These are phyloP conservation scores for Malassezia cuniculi DNA, from an alignment of 1,284 basidiomycete genomes.

Conservation along the genomic window DNA sequence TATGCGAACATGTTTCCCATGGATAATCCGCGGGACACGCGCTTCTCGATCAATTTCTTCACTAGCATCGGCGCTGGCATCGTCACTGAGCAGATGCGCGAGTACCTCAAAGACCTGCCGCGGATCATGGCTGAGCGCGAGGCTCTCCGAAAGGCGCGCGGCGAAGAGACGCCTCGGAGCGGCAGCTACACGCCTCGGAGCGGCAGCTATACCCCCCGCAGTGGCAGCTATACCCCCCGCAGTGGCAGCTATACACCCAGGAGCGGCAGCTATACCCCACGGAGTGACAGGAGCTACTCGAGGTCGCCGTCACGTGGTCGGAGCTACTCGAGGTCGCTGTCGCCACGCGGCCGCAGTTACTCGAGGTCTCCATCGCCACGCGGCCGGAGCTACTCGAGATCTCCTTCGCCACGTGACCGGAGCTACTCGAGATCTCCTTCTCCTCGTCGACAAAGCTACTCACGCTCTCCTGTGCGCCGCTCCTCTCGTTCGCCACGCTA, in stretches of 20 bases:
- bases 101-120: slow-evolving; percentile 87
- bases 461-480: slow-evolving; percentile 15
- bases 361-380: slow-evolving; percentile 5
- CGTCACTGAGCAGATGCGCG: slow-evolving; percentile 89
- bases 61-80: slow-evolving; percentile 82
- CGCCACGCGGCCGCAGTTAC: slow-evolving; percentile 15
- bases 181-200: too few relatives aligned
- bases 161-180: too few relatives aligned
- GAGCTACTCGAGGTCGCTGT: slow-evolving; percentile 6
- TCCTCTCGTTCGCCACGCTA: not conserved
- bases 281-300: slow-evolving; percentile 11
- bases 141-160: slow-evolving; percentile 39
- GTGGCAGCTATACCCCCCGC: slow-evolving; percentile 18
- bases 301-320: too few relatives aligned
- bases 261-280: slow-evolving; percentile 11
- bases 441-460: slow-evolving; percentile 11
- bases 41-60: slow-evolving; percentile 89
- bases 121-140: slow-evolving; percentile 83
- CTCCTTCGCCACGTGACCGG: too few relatives aligned
- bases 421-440: slow-evolving; percentile 9
- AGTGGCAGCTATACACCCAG: slow-evolving; percentile 18
- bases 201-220: slow-evolving; percentile 9
- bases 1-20: slow-evolving; percentile 82
- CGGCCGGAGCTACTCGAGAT: slow-evolving; percentile 13
- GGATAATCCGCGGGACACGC: slow-evolving; percentile 88